Evolutionary conservation across 192 early-diverging fungal genomes (phyloP).

Genomic region (Pecoramyces ruminantium): DNA sequence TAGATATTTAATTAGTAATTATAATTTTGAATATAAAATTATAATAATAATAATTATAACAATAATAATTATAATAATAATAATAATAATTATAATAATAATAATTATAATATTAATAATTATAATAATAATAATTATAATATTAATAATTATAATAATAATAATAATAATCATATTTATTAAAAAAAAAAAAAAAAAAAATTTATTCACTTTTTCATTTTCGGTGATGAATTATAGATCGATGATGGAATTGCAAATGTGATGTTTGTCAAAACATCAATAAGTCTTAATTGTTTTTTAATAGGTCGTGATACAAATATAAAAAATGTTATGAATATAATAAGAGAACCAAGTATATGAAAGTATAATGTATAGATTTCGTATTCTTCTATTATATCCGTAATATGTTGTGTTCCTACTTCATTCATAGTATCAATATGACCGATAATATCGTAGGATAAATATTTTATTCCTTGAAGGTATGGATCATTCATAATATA

Average conservation of each 20-base stretch:
- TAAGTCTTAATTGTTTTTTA: not conserved
- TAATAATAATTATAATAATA: no score
- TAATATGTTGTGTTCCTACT: not conserved
- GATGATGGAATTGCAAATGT: not conserved
- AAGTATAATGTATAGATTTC: not conserved
- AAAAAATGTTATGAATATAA: not conserved
- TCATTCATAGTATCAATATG: not conserved
- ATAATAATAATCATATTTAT: no score
- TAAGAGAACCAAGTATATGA: not conserved
- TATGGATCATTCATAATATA: no score
- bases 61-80: no score
- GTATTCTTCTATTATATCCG: not conserved
- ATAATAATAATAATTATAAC: no score
- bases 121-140: no score
- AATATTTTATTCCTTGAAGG: no score
- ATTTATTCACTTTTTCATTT: not conserved
- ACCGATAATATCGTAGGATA: not conserved
- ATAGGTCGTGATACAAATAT: not conserved
- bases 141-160: no score
- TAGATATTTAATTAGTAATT: no score
- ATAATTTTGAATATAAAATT: no score
- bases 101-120: no score
- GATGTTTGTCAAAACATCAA: not conserved
- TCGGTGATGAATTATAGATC: not conserved
- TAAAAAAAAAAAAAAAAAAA: no score